phyloP scores from a whole-genome alignment of 768 basidiomycete genomes.

The Hortiboletus campestris region DNA sequence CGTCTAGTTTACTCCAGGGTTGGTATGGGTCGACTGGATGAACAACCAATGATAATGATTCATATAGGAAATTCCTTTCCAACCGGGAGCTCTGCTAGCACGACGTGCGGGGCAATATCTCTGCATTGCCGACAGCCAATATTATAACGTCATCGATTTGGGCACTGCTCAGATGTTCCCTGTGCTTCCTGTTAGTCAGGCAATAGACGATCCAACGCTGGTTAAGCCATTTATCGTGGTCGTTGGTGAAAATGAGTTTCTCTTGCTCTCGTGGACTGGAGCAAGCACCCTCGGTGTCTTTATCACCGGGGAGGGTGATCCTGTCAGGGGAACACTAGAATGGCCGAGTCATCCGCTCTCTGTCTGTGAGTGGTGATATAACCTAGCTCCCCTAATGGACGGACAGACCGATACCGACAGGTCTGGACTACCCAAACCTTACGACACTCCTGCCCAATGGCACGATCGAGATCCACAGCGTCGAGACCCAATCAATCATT shows the following conservation, averaged over 20 bases:
- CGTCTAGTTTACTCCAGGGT: conserved; percentile 63
- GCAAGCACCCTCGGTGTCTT: conserved; percentile 82
- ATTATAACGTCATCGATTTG: conserved; percentile 80
- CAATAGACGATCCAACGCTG: conserved; percentile 37
- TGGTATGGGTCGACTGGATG: background rate
- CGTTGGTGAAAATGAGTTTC: conserved; percentile 75
- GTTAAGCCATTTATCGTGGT: conserved; percentile 74
- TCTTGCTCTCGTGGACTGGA: conserved; percentile 85
- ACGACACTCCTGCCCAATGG: conserved; percentile 76
- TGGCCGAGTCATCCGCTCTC: conserved; percentile 79
- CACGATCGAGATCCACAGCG: conserved; percentile 76
- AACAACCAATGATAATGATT: background rate
- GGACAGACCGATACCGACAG: conserved; percentile 35
- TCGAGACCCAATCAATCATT: conserved; percentile 68
- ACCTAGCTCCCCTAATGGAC: background rate
- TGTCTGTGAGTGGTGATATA: conserved; percentile 54
- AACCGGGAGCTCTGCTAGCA: conserved; percentile 55
- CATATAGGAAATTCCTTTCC: conserved; percentile 68
- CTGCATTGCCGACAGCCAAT: conserved; percentile 70
- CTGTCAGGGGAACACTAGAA: conserved; percentile 84
- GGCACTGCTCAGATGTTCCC: conserved; percentile 66
- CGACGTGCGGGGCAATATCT: conserved; percentile 60
- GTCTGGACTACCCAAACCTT: conserved; percentile 79
- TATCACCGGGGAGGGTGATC: conserved; percentile 80
- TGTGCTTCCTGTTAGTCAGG: conserved; percentile 79